Base-by-base conservation (phyloP, 2,329 filamentous ascomycete species). In the Fusarium sp. region DNA sequence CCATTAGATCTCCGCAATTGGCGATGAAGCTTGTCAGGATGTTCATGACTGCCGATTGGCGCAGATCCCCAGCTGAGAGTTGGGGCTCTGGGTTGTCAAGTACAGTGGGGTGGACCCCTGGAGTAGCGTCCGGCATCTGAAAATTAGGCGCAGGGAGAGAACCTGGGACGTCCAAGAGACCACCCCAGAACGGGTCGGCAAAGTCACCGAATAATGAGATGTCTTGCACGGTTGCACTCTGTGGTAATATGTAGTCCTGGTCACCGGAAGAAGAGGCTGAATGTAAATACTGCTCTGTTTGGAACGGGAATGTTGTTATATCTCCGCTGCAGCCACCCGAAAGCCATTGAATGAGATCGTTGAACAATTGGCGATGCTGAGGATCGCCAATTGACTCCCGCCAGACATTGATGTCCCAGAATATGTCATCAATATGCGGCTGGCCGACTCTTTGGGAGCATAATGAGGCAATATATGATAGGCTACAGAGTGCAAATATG, bases 1-100 rank as follows among this genome's bases (percentile, higher is more conserved):
- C 14, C 5, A 39, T 0, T 5, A 54, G 1, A 20, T 26, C 51
- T 17, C 24, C 14, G 3, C 35, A 28, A 28, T 54, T n/a, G 7
- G 18, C 2, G 10, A 38, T 15, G 35, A 54, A 54, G n/a, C 11
- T 22, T 17, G 10, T 54, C 35, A 54, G 20, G 51, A 39, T 54
- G 35, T 1, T 54, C 7, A 38, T 38, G 24, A n/a, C 24, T 54
- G 35, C 20, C 20, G 51, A 39, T 17, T 28, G 33, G 24, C 51
- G 33, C 0, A 39, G 6, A 22, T 38, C 14, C 0, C 1, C 5
- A 3, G 13, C 0, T n/a, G 18, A 0, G 0, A 13, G 5, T 0
- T 26, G 24, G 7, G 0, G 33, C 7, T 1, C 20, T n/a, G 24
- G 24, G 1, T 2, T 0, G 14, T 22, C 10, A 22, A 2, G 1